These are phyloP conservation scores for Emergomyces pasteurianus DNA, from an alignment of 2,329 filamentous ascomycete species.

Conservation along the genomic window DNA sequence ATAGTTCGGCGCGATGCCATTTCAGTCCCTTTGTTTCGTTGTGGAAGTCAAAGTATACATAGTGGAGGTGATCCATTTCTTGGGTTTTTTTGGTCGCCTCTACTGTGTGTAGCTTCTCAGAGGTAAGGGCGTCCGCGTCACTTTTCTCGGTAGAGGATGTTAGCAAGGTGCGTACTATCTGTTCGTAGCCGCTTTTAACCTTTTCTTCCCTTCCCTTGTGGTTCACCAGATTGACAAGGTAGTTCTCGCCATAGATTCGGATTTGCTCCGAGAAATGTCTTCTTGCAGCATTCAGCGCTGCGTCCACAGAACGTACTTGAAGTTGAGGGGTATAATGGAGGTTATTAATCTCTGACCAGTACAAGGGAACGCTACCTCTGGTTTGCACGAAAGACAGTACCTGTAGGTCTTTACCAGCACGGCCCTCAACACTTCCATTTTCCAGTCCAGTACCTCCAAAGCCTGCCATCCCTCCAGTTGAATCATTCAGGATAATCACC, in stretches of 20 bases:
- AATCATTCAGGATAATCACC: slow-evolving; percentile 77
- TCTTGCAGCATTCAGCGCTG: slow-evolving; percentile 63
- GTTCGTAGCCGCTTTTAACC: slow-evolving; percentile 88
- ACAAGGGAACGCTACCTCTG: slow-evolving; percentile 87
- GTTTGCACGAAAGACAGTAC: slow-evolving; percentile 94
- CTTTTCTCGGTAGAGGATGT: slow-evolving; percentile 54
- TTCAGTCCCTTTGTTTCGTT: slow-evolving; percentile 90
- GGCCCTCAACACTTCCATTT: slow-evolving; percentile 53
- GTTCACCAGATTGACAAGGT: slow-evolving; percentile 93
- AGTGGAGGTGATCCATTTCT: slow-evolving; percentile 75
- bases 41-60: slow-evolving; percentile 98
- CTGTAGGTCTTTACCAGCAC: slow-evolving; percentile 62
- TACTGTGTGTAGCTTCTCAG: slow-evolving; percentile 72
- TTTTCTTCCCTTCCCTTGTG: slow-evolving; percentile 81
- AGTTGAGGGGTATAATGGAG: slow-evolving; percentile 84
- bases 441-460: slow-evolving; percentile 67
- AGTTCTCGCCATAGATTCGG: slow-evolving; percentile 86
- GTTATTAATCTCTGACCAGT: slow-evolving; percentile 92
- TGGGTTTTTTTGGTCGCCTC: slow-evolving; percentile 50
- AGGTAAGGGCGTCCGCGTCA: slow-evolving; percentile 52
- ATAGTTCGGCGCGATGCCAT: slow-evolving; percentile 80
- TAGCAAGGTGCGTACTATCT: slow-evolving; percentile 67
- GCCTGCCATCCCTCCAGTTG: slow-evolving; percentile 59
- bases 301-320: slow-evolving; percentile 74
- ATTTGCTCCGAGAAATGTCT: slow-evolving; percentile 94